Evolutionary conservation across 2,329 filamentous ascomycete species (phyloP), one percentile per base, ranked within the genome.

Genomic region (Ceratocystis variospora): DNA sequence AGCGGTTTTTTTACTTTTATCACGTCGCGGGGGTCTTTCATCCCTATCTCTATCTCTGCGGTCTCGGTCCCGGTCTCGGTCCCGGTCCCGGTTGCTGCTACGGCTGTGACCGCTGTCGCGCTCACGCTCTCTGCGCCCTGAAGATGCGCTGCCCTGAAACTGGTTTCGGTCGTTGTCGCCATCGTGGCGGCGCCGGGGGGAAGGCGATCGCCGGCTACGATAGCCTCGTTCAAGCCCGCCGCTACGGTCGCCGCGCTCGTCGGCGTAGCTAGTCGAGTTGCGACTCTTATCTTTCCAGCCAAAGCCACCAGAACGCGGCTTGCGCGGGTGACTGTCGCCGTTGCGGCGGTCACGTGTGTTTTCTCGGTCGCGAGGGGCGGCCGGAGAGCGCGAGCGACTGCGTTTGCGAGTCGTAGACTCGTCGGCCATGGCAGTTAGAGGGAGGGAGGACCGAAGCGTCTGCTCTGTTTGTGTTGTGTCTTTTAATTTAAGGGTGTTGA

Each of bases 231-330:
- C 79, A 68, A 81, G 74, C 64, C 74, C 74, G 8, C 68, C 64
- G 67, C 77, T 68, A 61, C 69, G 68, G 10, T 70, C 67, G 48
- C 72, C 71, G 48, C 73, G 72, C 10, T 78, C 76, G 44, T 75
- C 74, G 5, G 72, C 72, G 62, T 78, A 76, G 17, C 75, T 73
- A 5, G 50, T 57, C 68, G 79, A 76, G 62, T 79, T 76, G 63
- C 78, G 76, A 46, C 75, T 75, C 50, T 79, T 76, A 67, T 81
- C 80, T 71, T 83, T 84, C 76, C 79, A 83, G 68, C 77, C 79
- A 69, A 84, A 81, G 17, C 80, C 80, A 4, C 78, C 78, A 66
- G 48, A 59, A 25, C 66, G 63, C 19, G 61, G 61, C 44, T 67
- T 67, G 28, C 61, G 61, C 28, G 57, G 59, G 31, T 53, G 62